Conservation (phyloP, 2,329 filamentous ascomycete genomes). For the Drechslerella stenobrocha region DNA sequence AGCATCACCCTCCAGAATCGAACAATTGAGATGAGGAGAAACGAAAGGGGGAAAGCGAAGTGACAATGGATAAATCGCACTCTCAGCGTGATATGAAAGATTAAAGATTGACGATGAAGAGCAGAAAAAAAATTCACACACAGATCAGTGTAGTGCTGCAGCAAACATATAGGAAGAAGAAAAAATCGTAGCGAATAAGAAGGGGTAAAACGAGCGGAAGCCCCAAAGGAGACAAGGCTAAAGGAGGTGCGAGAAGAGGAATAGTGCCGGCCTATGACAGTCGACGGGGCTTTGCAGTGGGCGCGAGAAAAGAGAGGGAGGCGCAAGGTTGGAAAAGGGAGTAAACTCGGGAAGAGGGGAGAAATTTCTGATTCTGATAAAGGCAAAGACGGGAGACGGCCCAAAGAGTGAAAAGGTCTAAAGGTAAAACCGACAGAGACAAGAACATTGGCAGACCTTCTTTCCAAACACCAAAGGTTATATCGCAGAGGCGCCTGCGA, state of each 20-base stretch:
- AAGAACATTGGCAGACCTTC: not conserved
- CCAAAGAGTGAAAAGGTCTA: not conserved
- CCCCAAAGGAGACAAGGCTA: constrained; percentile 43
- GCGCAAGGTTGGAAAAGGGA: constrained; percentile 1
- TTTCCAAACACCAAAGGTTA: not conserved
- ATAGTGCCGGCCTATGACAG: constrained; percentile 20
- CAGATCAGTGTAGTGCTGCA: constrained; percentile 25
- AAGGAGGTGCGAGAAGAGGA: constrained; percentile 40
- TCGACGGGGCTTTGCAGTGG: constrained; percentile 2
- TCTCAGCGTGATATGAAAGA: constrained; percentile 27
- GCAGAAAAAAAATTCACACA: constrained; percentile 22
- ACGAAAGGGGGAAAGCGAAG: constrained; percentile 9
- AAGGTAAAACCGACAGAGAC: too few relatives aligned
- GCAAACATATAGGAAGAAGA: constrained; percentile 31
- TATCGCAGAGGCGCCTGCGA: too few relatives aligned
- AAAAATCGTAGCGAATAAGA: constrained; percentile 16
- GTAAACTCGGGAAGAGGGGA: constrained; percentile 3
- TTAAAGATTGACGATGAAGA: constrained; percentile 46
- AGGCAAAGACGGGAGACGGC: not conserved
- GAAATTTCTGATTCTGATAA: constrained; percentile 10
- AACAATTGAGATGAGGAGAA: constrained; percentile 36
- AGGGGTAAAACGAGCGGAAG: constrained; percentile 5
- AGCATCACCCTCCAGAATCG: constrained; percentile 38
- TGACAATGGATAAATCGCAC: constrained; percentile 12
- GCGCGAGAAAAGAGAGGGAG: constrained; percentile 1